Evolutionary conservation across 2,329 filamentous ascomycete genomes (phyloP).

Genomic region (Clonostachys byssicola): DNA sequence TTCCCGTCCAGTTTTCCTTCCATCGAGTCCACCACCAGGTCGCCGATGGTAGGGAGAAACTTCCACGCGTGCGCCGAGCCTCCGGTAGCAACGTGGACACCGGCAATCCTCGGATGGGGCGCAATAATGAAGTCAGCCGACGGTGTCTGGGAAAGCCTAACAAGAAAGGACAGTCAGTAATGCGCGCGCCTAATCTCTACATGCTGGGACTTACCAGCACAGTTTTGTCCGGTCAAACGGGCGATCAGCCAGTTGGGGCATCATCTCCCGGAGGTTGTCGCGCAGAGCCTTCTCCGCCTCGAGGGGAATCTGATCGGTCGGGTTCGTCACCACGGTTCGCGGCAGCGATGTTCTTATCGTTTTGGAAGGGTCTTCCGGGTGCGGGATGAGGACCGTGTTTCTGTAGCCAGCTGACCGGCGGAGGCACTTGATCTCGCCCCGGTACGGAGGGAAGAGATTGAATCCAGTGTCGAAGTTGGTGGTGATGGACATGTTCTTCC

Average conservation of each 20-base stretch:
- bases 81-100: constrained; percentile 56
- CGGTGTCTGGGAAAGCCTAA: constrained; percentile 30
- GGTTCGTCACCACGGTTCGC: constrained; percentile 13
- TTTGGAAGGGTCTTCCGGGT: constrained; percentile 11
- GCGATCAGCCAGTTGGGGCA: background rate
- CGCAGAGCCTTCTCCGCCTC: constrained; percentile 10
- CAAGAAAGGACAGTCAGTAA: too few species aligned
- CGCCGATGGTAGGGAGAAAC: constrained; percentile 58
- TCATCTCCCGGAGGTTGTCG: constrained; percentile 1
- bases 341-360: constrained; percentile 11
- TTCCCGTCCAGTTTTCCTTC: constrained; percentile 29
- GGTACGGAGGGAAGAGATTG: constrained; percentile 18
- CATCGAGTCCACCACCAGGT: constrained; percentile 50
- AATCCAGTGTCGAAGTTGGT: constrained; percentile 17
- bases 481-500: constrained; percentile 19
- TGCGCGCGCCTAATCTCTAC: too few species aligned
- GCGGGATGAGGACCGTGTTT: constrained; percentile 11
- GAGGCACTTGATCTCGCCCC: constrained; percentile 18
- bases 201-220: constrained; percentile 1
- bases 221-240: constrained; percentile 1
- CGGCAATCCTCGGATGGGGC: constrained; percentile 39
- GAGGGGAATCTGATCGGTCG: constrained; percentile 12
- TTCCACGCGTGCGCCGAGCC: constrained; percentile 65
- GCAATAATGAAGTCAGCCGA: constrained; percentile 60
- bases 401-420: constrained; percentile 12